phyloP scores from a whole-genome alignment of 169 alveolate genomes.

The Babesia ovis region DNA sequence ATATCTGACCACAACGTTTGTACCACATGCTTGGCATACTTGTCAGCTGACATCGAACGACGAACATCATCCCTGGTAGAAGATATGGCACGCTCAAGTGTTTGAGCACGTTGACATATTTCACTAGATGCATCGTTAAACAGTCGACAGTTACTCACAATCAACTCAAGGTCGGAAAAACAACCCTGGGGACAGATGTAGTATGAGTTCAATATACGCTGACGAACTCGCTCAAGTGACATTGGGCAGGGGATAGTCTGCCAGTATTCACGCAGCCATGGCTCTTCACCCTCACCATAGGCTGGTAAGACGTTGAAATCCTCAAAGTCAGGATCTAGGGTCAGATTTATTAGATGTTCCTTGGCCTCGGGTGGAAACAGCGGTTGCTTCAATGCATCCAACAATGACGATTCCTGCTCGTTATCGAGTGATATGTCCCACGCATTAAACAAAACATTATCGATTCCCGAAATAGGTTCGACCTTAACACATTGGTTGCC shows the following conservation, averaged over 20 bases:
- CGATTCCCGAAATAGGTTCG: background rate
- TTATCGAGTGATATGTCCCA: conserved; percentile 21
- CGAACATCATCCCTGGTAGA: background rate
- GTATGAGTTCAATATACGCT: conserved; percentile 57
- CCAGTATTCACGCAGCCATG: conserved; percentile 70
- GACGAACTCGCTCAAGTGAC: conserved; percentile 47
- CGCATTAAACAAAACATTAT: conserved; percentile 3
- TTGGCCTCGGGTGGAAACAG: conserved; percentile 27
- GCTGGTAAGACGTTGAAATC: conserved; percentile 20
- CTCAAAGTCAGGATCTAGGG: conserved; percentile 24
- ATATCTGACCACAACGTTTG: conserved; percentile 24
- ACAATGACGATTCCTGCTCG: conserved; percentile 1
- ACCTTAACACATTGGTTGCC: conserved; percentile 23
- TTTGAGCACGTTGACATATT: conserved; percentile 24
- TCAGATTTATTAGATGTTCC: conserved; percentile 27
- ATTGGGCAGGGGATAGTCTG: conserved; percentile 65
- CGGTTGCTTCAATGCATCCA: background rate
- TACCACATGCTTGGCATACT: background rate
- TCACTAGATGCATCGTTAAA: conserved; percentile 54
- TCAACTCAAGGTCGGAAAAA: conserved; percentile 48
- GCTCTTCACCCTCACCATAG: conserved; percentile 45
- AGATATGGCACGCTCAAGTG: conserved; percentile 9
- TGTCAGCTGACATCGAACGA: background rate
- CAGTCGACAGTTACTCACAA: conserved; percentile 63
- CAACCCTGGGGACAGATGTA: conserved; percentile 67